A percentile compares a stretch with the other conserved stretches of the same genome.
Evolutionary conservation across 257 asterid species (phyloP).

Genomic region (Penstemon barbatus): DNA sequence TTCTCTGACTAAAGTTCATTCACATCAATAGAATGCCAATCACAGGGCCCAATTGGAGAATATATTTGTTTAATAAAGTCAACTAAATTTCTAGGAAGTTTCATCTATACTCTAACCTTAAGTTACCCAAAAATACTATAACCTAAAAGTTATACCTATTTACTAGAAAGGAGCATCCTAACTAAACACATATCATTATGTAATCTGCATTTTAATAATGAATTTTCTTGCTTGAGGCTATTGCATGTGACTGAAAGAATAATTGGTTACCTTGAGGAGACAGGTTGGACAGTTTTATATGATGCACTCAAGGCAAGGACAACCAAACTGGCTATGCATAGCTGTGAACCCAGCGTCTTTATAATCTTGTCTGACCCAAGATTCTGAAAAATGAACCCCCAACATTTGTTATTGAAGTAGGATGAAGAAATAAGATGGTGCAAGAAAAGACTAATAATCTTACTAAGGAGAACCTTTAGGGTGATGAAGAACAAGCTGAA

Average conservation of each 20-base stretch:
- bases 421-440: conserved; percentile 11
- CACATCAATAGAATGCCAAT: conserved; percentile 1
- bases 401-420: conserved; percentile 14
- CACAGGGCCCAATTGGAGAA: conserved; percentile 4
- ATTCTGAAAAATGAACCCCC: conserved; percentile 46
- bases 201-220: conserved; percentile 12
- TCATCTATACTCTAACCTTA: background rate
- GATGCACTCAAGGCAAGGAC: conserved; percentile 66
- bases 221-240: conserved; percentile 15
- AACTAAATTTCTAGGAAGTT: conserved; percentile 7
- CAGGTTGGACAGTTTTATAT: conserved; percentile 50
- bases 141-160: background rate
- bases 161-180: conserved; percentile 20
- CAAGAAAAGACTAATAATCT: conserved; percentile 25
- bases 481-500: conserved; percentile 72
- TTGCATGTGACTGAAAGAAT: conserved; percentile 8
- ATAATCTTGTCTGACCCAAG: conserved; percentile 53
- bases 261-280: conserved; percentile 52
- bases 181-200: background rate
- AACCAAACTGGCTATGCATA: conserved; percentile 64
- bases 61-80: background rate
- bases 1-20: conserved; percentile 7
- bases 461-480: conserved; percentile 53
- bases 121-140: background rate
- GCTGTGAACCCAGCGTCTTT: conserved; percentile 61